These are phyloP conservation scores for Hypoxylon intermedium DNA, from an alignment of 495 filamentous ascomycete genomes.

Conservation along the genomic window DNA sequence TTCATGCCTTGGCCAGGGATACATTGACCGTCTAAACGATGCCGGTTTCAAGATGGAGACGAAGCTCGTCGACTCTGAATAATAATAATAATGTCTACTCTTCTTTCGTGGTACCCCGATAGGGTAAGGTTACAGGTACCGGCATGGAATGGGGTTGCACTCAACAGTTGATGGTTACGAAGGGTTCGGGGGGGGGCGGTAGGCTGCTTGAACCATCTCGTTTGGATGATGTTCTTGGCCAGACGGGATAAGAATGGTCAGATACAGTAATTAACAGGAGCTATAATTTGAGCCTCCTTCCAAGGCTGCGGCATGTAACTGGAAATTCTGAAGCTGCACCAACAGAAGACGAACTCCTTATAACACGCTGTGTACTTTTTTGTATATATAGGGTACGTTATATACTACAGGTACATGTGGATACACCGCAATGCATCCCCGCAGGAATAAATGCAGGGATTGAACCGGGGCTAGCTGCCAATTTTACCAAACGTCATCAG, in stretches of 20 bases:
- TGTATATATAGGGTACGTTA: conserved; percentile 10
- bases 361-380: conserved; percentile 4
- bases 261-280: conserved; percentile 12
- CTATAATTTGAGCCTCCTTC: neutral
- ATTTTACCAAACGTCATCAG: conserved; percentile 34
- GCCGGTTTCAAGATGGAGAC: conserved; percentile 70
- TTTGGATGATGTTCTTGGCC: neutral
- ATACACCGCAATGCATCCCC: conserved; percentile 16
- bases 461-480: conserved; percentile 17
- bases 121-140: too few species aligned
- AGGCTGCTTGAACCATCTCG: neutral
- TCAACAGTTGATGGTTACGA: conserved; percentile 1
- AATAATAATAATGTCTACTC: too few species aligned
- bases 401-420: conserved; percentile 4
- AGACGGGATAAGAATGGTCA: neutral
- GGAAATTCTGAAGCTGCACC: neutral
- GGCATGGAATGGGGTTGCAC: too few species aligned
- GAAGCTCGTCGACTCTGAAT: conserved; percentile 45
- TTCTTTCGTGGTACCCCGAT: too few species aligned
- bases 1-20: conserved; percentile 80
- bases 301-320: neutral
- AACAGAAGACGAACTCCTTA: too few species aligned
- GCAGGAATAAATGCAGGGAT: conserved; percentile 18
- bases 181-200: neutral
- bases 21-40: conserved; percentile 71